Evolutionary conservation across 202 grass and related monocot species (phyloP), one percentile per base, ranked within the genome.

Genomic region (Miscanthus sacchariflorus): DNA sequence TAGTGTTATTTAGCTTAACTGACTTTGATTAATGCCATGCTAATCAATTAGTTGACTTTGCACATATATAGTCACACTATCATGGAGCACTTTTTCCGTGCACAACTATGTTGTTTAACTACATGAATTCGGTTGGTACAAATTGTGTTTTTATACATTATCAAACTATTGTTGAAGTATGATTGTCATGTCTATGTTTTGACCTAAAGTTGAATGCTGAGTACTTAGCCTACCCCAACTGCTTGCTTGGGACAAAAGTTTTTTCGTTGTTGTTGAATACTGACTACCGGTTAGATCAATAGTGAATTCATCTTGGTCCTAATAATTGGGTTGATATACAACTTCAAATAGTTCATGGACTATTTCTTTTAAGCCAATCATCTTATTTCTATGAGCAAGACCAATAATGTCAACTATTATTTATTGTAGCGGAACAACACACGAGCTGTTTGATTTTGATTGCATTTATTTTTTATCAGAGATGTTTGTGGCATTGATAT

Each of bases 21-120:
- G 15, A 48, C 28, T 81, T 68, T 5, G 4, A 48, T 48, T 66
- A 21, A n/a, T 19, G 0, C 17, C 46, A 12, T 80, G 19, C 78
- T 87, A 75, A 65, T 66, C 49, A 87, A 81, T 27, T 74, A 21
- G 56, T 87, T 81, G 77, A 81, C 78, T 87, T 64, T 50, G 12
- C 13, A 43, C 21, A 7, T 50, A 46, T 73, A n/a, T 23, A 49
- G 12, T 66, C 18, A 66, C 27, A 74, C 27, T 40, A 33, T 74
- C 68, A 80, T 14, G 6, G 18, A 49, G 46, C 25, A 24, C 44
- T 10, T 48, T 61, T 87, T 65, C 11, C 36, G 9, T 72, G 36
- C 65, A 9, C 17, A 77, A 7, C 64, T n/a, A 50, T 13, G 15
- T 1, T 71, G 42, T 68, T 81, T 35, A 81, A n/a, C 25, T n/a